Evolutionary conservation across 225 moss, liverwort and hornwort species (phyloP).

Genomic region (Lunularia cruciata): DNA sequence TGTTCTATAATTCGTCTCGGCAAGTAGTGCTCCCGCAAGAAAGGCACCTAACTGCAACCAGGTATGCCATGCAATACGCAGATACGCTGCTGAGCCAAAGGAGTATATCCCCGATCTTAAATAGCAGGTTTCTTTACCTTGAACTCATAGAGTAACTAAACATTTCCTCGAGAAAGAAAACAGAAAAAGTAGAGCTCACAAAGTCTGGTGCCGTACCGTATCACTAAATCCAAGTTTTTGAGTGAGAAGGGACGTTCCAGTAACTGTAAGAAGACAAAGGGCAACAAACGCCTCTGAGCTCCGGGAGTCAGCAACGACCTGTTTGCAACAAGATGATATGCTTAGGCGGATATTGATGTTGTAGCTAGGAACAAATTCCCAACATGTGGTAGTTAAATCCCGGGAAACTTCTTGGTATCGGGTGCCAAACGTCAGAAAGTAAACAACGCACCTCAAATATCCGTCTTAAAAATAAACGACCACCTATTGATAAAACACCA

Average conservation of each 20-base stretch:
- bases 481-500: slow-evolving; percentile 82
- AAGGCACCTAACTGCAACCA: slow-evolving; percentile 93
- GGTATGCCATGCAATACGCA: no score
- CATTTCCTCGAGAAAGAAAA: neutral
- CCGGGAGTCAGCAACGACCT: slow-evolving; percentile 97
- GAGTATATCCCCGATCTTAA: neutral
- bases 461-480: slow-evolving; percentile 76
- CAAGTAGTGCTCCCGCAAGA: slow-evolving; percentile 92
- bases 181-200: no score
- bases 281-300: slow-evolving; percentile 99
- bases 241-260: slow-evolving; percentile 85
- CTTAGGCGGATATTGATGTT: neutral
- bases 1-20: slow-evolving; percentile 98
- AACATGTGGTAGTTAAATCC: no score
- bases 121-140: no score
- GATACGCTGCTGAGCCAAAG: neutral
- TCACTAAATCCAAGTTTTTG: slow-evolving; percentile 98
- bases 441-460: slow-evolving; percentile 71
- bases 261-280: slow-evolving; percentile 91
- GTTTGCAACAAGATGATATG: slow-evolving; percentile 13
- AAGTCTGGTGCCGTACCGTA: slow-evolving; percentile 52
- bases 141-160: no score
- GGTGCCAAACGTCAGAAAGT: no score
- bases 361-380: neutral
- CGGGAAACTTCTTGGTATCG: no score